Percentiles rank a stretch among this genome's conserved stretches.
Evolutionary conservation across 805 yeast genomes (phyloP).

Genomic region (Candida ascalaphidarum): DNA sequence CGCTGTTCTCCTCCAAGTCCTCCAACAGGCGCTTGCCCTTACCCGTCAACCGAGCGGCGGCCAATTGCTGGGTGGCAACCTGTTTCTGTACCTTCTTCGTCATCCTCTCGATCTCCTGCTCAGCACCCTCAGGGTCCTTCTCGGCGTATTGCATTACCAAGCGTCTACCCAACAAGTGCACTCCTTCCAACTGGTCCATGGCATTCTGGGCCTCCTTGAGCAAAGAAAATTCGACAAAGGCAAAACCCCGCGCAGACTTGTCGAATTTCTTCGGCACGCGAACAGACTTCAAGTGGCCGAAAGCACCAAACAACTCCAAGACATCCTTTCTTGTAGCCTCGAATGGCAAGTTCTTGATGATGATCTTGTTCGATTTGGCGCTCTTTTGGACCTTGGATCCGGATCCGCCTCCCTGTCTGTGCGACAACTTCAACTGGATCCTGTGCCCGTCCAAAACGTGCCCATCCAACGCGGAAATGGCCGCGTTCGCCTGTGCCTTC

Average conservation of each 20-base stretch:
- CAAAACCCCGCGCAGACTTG: constrained; percentile 93
- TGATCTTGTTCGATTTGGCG: constrained; percentile 59
- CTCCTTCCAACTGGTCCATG: constrained; percentile 89
- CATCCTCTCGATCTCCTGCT: constrained; percentile 86
- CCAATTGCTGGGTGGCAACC: constrained; percentile 66
- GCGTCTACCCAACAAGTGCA: constrained; percentile 92
- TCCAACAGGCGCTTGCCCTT: constrained; percentile 66
- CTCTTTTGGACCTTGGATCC: constrained; percentile 12
- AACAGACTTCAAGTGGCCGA: constrained; percentile 90
- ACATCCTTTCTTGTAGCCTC: constrained; percentile 91
- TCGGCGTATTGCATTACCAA: constrained; percentile 90
- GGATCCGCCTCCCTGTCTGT: constrained; percentile 46
- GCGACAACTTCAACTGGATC: constrained; percentile 81
- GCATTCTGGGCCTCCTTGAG: constrained; percentile 89
- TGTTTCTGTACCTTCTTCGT: constrained; percentile 78
- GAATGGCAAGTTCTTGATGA: constrained; percentile 94
- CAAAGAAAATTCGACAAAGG: constrained; percentile 86
- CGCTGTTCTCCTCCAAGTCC: constrained; percentile 37
- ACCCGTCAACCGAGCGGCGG: constrained; percentile 61
- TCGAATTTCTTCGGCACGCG: constrained; percentile 96
- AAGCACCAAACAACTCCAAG: constrained; percentile 86
- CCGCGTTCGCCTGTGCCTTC: constrained; percentile 68
- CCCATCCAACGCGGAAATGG: constrained; percentile 67
- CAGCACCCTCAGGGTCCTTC: constrained; percentile 72
- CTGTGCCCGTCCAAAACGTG: constrained; percentile 81